Conservation (phyloP, 352 stramenopile species). For the Globisporangium cylindrosporum region DNA sequence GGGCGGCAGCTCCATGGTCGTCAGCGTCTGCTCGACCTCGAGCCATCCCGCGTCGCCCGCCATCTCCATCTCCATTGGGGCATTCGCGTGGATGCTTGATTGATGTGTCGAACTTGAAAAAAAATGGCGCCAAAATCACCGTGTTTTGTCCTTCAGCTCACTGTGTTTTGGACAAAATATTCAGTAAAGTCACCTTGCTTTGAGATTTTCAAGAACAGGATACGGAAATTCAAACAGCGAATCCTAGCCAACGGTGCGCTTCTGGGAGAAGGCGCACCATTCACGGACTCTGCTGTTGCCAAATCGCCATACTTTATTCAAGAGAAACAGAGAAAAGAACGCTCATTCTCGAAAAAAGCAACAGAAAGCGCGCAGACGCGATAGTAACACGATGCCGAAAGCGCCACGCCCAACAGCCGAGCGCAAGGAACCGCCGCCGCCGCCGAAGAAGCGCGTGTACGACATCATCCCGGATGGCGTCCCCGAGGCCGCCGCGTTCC, state of each 20-base stretch:
- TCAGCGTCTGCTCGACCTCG: conserved; percentile 56
- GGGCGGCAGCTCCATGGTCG: conserved; percentile 46
- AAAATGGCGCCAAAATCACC: not conserved
- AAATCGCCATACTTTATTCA: conserved; percentile 6
- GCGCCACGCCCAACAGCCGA: not conserved
- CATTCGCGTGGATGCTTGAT: conserved; percentile 1
- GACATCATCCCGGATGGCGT: conserved; percentile 6
- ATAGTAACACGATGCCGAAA: conserved; percentile 2
- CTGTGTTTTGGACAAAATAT: not conserved
- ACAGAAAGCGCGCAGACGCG: not conserved
- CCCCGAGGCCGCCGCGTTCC: conserved; percentile 11
- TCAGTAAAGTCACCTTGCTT: not conserved
- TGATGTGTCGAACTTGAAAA: not conserved
- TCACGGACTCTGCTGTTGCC: not conserved
- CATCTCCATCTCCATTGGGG: conserved; percentile 9
- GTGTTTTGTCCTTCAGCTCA: not conserved
- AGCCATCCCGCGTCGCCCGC: conserved; percentile 35
- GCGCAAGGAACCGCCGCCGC: not conserved
- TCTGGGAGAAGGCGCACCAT: not conserved
- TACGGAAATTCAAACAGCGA: not conserved
- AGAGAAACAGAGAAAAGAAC: not conserved
- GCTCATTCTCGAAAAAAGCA: not conserved
- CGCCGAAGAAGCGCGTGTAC: conserved; percentile 11
- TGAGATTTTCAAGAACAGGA: not conserved
- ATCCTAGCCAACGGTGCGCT: not conserved